Base-by-base conservation (phyloP, 2,329 filamentous ascomycete genomes). In the Xylariaceae sp. region DNA sequence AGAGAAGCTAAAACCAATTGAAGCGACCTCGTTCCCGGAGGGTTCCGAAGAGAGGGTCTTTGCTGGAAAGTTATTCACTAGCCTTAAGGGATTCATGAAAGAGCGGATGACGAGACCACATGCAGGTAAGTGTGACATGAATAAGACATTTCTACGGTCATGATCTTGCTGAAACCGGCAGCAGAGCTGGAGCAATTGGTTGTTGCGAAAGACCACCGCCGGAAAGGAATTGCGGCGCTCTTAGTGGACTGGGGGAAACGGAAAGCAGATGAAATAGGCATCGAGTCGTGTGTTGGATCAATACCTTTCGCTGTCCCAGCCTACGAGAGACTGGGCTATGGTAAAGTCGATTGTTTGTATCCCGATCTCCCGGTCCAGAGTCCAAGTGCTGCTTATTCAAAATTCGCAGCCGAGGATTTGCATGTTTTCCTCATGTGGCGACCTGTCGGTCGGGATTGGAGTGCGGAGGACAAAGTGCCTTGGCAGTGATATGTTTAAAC, bases 81-180 rank as follows among this genome's bases (percentile, higher is more conserved):
- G 45, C 5, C 37, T 51, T 32, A 51, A 43, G 22, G 42, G 41
- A 7, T 51, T 49, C 22, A 48, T 49, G 48, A 49, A 48, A 34
- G 45, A 49, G 40, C 48, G 48, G 16, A 53, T 50, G 50, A 37
- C 40, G 17, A 42, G 45, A 6, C 44, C 48, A 14, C 48, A 51
- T 37, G n/a, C 47, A 22, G 48, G 48, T 51, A 35, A n/a, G 45
- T 44, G 12, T 22, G 14, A 10, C n/a, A n/a, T n/a, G n/a, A n/a
- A n/a, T n/a, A n/a, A n/a, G n/a, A n/a, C n/a, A n/a, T n/a, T n/a
- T n/a, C n/a, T n/a, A n/a, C n/a, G n/a, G n/a, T n/a, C n/a, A n/a
- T n/a, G n/a, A n/a, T n/a, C n/a, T n/a, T n/a, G n/a, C n/a, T n/a
- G n/a, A n/a, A n/a, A n/a, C n/a, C 12, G 32, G 11, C 8, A 16